Evolutionary conservation across 495 filamentous ascomycete species (phyloP).

Genomic region (Neurospora africana): DNA sequence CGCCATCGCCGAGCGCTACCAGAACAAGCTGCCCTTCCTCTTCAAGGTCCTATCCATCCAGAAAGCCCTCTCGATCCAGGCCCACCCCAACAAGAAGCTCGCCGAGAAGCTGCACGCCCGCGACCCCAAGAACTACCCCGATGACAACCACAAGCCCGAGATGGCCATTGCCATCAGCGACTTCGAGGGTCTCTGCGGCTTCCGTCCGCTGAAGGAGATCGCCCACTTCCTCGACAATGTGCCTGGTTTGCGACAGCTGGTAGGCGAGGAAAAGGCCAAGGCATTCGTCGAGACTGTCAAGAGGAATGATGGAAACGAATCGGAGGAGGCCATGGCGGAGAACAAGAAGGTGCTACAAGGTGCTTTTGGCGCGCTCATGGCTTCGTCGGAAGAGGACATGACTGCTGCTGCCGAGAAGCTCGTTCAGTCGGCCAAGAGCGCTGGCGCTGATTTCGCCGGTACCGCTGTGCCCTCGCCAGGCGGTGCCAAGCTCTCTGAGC

Average conservation of each 20-base stretch:
- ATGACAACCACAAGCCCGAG: slow-evolving; percentile 99
- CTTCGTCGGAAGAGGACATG: slow-evolving; percentile 54
- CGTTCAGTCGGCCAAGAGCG: slow-evolving; percentile 55
- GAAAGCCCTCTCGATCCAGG: slow-evolving; percentile 94
- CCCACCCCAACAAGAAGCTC: slow-evolving; percentile 95
- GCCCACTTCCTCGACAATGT: slow-evolving; percentile 71
- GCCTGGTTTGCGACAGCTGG: slow-evolving; percentile 59
- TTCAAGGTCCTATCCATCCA: slow-evolving; percentile 94
- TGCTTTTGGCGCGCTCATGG: slow-evolving; percentile 71
- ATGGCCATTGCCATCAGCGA: slow-evolving; percentile 97
- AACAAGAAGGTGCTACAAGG: slow-evolving; percentile 76
- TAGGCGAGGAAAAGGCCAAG: slow-evolving; percentile 58
- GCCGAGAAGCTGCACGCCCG: slow-evolving; percentile 77
- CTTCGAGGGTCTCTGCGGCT: slow-evolving; percentile 93
- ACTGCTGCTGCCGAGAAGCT: slow-evolving; percentile 54
- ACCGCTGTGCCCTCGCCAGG: slow-evolving; percentile 12
- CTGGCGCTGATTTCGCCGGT: slow-evolving; percentile 51
- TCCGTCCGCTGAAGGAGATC: slow-evolving; percentile 80
- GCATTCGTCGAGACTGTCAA: slow-evolving; percentile 60
- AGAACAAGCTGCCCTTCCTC: slow-evolving; percentile 73
- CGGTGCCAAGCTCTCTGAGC: slow-evolving; percentile 60
- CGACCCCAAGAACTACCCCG: slow-evolving; percentile 91
- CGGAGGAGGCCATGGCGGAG: slow-evolving; percentile 36
- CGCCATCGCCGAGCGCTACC: slow-evolving; percentile 51
- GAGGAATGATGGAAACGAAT: slow-evolving; percentile 46